These are phyloP conservation scores for Sporothrix phasma DNA, from an alignment of 2,329 filamentous ascomycete genomes.

Conservation along the genomic window DNA sequence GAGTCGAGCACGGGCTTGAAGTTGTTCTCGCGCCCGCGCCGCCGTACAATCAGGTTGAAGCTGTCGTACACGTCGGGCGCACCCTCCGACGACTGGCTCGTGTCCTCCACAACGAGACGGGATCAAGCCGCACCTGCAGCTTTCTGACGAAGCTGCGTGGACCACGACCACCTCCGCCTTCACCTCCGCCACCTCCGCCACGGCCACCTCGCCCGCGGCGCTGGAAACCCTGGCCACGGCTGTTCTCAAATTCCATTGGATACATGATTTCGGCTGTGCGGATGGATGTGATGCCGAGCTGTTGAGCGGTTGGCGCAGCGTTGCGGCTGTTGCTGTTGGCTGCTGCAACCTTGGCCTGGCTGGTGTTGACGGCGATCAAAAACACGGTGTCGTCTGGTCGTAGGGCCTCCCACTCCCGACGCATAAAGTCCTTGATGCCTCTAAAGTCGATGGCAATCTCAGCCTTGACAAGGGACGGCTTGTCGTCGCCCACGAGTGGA, in stretches of 20 bases:
- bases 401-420: constrained; percentile 82
- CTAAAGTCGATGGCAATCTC: constrained; percentile 80
- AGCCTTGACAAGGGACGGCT: constrained; percentile 74
- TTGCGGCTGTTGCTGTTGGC: constrained; percentile 39
- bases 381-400: constrained; percentile 85
- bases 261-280: constrained; percentile 80
- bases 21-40: constrained; percentile 86
- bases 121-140: constrained; percentile 72
- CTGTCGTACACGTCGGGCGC: constrained; percentile 70
- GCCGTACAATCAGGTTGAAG: constrained; percentile 77
- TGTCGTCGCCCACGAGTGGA: constrained; percentile 69
- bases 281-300: constrained; percentile 58
- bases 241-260: constrained; percentile 76
- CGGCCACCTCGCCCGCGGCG: neutral
- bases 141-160: constrained; percentile 50
- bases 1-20: constrained; percentile 91
- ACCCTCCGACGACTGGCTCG: constrained; percentile 52
- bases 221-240: constrained; percentile 40
- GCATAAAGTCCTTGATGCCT: constrained; percentile 62
- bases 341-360: constrained; percentile 36
- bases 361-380: constrained; percentile 63
- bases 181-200: constrained; percentile 44
- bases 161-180: constrained; percentile 30
- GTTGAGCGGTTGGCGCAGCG: constrained; percentile 42
- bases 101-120: constrained; percentile 65